These are phyloP conservation scores for Yamadazyma epiphylla DNA, from an alignment of 1,139 yeast species.

Conservation along the genomic window DNA sequence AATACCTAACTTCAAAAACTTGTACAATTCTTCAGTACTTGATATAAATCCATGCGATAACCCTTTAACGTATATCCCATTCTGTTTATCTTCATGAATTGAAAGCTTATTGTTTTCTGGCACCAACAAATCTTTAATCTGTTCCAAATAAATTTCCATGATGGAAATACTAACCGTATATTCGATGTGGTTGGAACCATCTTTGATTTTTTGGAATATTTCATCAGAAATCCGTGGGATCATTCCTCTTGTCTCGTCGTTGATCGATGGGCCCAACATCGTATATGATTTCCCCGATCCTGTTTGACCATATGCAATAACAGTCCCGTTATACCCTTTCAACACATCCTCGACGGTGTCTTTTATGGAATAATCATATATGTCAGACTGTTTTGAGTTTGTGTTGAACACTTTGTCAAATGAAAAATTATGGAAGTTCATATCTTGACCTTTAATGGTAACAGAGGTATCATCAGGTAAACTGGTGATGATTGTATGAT, in stretches of 20 bases:
- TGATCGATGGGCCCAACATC: constrained; percentile 67
- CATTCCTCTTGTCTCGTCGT: constrained; percentile 48
- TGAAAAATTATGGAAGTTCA: constrained; percentile 31
- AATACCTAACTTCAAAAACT: constrained; percentile 55
- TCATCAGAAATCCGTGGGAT: constrained; percentile 72
- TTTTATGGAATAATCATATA: constrained; percentile 58
- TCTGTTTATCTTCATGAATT: constrained; percentile 62
- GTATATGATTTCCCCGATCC: constrained; percentile 87
- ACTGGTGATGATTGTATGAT: constrained; percentile 15
- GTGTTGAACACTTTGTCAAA: constrained; percentile 67
- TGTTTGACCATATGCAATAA: constrained; percentile 85
- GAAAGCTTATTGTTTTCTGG: constrained; percentile 32
- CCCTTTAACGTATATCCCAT: constrained; percentile 71
- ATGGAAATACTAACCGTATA: constrained; percentile 69
- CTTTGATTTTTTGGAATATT: constrained; percentile 52
- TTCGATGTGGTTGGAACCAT: constrained; percentile 55
- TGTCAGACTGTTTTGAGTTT: constrained; percentile 49
- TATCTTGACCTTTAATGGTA: constrained; percentile 25
- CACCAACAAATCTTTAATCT: constrained; percentile 57
- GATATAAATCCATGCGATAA: constrained; percentile 60
- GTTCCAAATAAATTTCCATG: constrained; percentile 83
- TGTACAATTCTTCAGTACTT: constrained; percentile 54
- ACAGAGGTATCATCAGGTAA: constrained; percentile 29
- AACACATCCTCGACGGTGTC: constrained; percentile 66
- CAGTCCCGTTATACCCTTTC: constrained; percentile 80